Evolutionary conservation across 1,284 basidiomycete genomes (phyloP).

Genomic region (Sanghuangporus weigelae): DNA sequence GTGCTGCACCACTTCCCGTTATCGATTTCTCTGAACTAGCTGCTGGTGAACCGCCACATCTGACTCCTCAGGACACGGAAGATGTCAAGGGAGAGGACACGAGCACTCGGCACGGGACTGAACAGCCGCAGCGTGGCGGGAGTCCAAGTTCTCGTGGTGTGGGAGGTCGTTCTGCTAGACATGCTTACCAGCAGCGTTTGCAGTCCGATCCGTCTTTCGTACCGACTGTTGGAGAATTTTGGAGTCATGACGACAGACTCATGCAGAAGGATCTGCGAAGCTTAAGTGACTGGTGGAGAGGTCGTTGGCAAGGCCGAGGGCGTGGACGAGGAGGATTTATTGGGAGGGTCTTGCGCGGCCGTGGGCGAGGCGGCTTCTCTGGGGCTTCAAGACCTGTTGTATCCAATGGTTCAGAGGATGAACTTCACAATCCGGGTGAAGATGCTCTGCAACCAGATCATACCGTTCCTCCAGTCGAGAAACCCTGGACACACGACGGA

Average conservation of each 20-base stretch:
- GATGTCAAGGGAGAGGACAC: constrained; percentile 28
- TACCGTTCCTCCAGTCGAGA: constrained; percentile 55
- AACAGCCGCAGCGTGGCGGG: background rate
- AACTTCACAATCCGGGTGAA: constrained; percentile 13
- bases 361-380: constrained; percentile 42
- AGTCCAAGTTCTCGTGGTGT: background rate
- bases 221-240: constrained; percentile 84
- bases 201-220: constrained; percentile 81
- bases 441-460: constrained; percentile 16
- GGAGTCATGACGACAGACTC: constrained; percentile 86
- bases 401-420: constrained; percentile 21
- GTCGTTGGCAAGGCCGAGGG: constrained; percentile 64
- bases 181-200: constrained; percentile 72
- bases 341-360: constrained; percentile 44
- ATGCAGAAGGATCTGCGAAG: constrained; percentile 70
- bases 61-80: constrained; percentile 18
- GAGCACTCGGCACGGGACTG: constrained; percentile 1
- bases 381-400: constrained; percentile 19
- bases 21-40: constrained; percentile 72
- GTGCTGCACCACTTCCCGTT: constrained; percentile 60
- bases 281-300: constrained; percentile 79
- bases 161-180: constrained; percentile 56
- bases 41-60: constrained; percentile 26
- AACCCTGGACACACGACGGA: constrained; percentile 74
- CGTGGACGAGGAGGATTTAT: constrained; percentile 49